A percentile compares a stretch with the other conserved stretches of the same genome.
Evolutionary conservation across 1,284 basidiomycete genomes (phyloP).

Genomic region (Apiotrichum brassicae): DNA sequence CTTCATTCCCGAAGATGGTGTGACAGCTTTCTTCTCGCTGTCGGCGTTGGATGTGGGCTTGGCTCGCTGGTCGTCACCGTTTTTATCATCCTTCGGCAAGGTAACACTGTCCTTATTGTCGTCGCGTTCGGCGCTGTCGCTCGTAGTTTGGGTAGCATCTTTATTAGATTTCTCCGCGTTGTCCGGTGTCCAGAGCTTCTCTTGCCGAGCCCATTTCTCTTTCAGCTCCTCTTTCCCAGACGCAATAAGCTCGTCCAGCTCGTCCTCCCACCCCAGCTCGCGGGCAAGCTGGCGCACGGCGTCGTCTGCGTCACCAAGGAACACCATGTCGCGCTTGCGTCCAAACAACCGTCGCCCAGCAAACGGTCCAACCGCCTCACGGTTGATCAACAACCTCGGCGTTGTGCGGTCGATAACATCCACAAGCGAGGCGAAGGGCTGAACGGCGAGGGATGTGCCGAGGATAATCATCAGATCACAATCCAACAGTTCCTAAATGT

Average conservation of each 20-base stretch:
- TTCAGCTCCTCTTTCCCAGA: slow-evolving; percentile 25
- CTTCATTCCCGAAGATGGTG: too few relatives aligned
- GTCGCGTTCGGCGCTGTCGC: too few relatives aligned
- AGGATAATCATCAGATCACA: slow-evolving; percentile 87
- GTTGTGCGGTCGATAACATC: slow-evolving; percentile 44
- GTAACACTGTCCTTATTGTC: too few relatives aligned
- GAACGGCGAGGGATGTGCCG: slow-evolving; percentile 67
- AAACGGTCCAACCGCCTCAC: slow-evolving; percentile 51
- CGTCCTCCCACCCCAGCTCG: slow-evolving; percentile 42
- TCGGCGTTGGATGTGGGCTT: too few relatives aligned
- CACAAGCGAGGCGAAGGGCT: slow-evolving; percentile 53
- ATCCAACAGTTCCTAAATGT: slow-evolving; percentile 10
- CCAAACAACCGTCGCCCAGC: neutral
- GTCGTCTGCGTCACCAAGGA: slow-evolving; percentile 45
- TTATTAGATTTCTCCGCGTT: neutral
- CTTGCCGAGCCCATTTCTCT: slow-evolving; percentile 25
- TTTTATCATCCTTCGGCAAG: too few relatives aligned
- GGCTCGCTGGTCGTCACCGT: too few relatives aligned
- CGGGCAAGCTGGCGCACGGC: slow-evolving; percentile 30
- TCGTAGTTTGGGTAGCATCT: too few relatives aligned
- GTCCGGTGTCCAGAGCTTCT: neutral
- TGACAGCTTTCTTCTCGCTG: too few relatives aligned
- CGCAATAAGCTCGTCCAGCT: slow-evolving; percentile 32
- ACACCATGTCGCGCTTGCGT: slow-evolving; percentile 38
- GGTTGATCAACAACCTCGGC: slow-evolving; percentile 53